phyloP scores from a whole-genome alignment of 441 rosid species.

The Pelargonium cotyledonis region DNA sequence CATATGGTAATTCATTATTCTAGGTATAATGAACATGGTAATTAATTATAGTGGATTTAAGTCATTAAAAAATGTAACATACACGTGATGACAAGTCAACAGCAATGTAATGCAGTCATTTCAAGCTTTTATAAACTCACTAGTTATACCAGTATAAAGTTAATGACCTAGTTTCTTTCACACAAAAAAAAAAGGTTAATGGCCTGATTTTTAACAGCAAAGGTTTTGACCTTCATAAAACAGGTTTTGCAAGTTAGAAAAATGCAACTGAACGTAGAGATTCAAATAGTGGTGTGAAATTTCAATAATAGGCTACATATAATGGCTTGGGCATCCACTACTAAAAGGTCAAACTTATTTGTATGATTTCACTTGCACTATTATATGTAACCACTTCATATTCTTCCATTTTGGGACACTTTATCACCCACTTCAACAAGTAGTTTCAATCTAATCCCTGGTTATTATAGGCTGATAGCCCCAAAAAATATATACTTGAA shows the following conservation, averaged over 20 bases:
- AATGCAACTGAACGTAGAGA: too few relatives aligned
- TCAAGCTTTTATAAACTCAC: neutral
- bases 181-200: neutral
- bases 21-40: neutral
- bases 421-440: too few relatives aligned
- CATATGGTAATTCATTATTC: neutral
- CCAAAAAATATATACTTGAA: neutral
- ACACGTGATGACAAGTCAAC: neutral
- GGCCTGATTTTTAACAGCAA: neutral
- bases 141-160: neutral
- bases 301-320: too few relatives aligned
- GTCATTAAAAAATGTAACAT: neutral
- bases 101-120: slow-evolving; percentile 2
- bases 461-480: neutral
- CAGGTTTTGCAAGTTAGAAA: neutral
- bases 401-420: too few relatives aligned
- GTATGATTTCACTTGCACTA: too few relatives aligned
- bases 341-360: too few relatives aligned
- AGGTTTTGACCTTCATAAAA: slow-evolving; percentile 1
- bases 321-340: too few relatives aligned
- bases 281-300: neutral
- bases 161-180: neutral
- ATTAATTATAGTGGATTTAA: neutral
- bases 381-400: too few relatives aligned
- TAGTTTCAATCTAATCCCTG: neutral